These are phyloP conservation scores for Suillus occidentalis DNA, from an alignment of 768 basidiomycete species.

Conservation along the genomic window DNA sequence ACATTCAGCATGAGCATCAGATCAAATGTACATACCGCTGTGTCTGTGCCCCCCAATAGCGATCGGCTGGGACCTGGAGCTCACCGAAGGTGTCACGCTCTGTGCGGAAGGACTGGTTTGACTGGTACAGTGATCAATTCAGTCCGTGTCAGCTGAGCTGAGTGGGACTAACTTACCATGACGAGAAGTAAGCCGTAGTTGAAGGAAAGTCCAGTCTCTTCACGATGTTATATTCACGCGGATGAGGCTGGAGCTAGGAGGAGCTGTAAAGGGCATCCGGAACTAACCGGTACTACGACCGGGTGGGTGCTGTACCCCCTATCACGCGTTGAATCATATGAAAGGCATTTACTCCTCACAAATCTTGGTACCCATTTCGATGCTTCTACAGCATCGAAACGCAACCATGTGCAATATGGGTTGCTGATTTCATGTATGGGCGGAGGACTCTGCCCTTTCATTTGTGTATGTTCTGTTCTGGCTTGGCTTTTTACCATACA, in stretches of 20 bases:
- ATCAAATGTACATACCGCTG: slow-evolving; percentile 60
- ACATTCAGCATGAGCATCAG: neutral
- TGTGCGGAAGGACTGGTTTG: slow-evolving; percentile 59
- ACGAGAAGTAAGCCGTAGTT: neutral
- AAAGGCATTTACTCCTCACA: neutral
- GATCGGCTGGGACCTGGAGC: slow-evolving; percentile 80
- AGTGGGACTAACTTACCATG: slow-evolving; percentile 34
- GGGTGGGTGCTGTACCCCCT: neutral
- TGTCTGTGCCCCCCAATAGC: slow-evolving; percentile 99
- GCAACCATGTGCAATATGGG: neutral
- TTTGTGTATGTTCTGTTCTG: neutral
- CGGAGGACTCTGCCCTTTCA: neutral
- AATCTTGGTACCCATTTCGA: neutral
- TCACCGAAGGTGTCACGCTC: slow-evolving; percentile 98
- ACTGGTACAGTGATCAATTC: slow-evolving; percentile 22
- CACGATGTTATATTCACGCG: too few species aligned
- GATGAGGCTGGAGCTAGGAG: too few species aligned
- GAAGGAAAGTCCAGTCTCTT: neutral
- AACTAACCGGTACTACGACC: neutral
- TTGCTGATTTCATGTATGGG: neutral
- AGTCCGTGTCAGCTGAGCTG: too few species aligned
- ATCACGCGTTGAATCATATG: neutral
- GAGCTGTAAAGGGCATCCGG: neutral
- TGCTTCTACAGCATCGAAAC: neutral
- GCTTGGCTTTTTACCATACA: neutral